Conservation (phyloP, 805 yeast species). For the Saturnispora sanitii region DNA sequence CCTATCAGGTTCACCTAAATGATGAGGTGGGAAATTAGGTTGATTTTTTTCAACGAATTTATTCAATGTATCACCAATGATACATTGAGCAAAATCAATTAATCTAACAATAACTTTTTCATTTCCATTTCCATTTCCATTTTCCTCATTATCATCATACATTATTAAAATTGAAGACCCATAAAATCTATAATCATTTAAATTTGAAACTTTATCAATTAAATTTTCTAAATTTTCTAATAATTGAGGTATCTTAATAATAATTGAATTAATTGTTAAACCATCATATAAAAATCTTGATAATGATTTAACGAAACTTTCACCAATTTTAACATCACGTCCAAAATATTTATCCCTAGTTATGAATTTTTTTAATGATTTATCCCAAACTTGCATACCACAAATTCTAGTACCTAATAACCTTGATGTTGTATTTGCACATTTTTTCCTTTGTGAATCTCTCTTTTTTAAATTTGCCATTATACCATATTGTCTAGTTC, state of each 20-base stretch:
- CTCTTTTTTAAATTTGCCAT: conserved; percentile 70
- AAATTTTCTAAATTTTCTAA: conserved; percentile 52
- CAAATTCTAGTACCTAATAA: conserved; percentile 85
- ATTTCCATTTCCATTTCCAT: conserved; percentile 5
- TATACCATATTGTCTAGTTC: conserved; percentile 96
- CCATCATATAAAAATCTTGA: conserved; percentile 80
- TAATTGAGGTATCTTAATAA: conserved; percentile 57
- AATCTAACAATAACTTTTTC: conserved; percentile 42
- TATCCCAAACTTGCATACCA: conserved; percentile 84
- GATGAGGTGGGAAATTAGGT: conserved; percentile 60
- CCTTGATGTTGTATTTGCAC: conserved; percentile 71
- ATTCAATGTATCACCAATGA: conserved; percentile 56
- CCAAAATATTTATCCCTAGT: conserved; percentile 91
- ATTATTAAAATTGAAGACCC: conserved; percentile 84
- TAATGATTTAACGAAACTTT: conserved; percentile 66
- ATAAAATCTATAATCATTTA: conserved; percentile 76
- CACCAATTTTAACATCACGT: conserved; percentile 58
- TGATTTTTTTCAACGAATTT: too few species aligned
- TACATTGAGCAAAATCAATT: conserved; percentile 93
- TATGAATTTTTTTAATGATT: conserved; percentile 35
- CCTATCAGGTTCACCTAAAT: conserved; percentile 52
- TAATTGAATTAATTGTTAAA: conserved; percentile 41
- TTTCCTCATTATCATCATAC: conserved; percentile 46
- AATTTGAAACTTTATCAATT: conserved; percentile 39
- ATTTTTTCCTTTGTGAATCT: conserved; percentile 70